Base-by-base conservation (phyloP, 2,329 filamentous ascomycete species). In the Monilinia fructigena region DNA sequence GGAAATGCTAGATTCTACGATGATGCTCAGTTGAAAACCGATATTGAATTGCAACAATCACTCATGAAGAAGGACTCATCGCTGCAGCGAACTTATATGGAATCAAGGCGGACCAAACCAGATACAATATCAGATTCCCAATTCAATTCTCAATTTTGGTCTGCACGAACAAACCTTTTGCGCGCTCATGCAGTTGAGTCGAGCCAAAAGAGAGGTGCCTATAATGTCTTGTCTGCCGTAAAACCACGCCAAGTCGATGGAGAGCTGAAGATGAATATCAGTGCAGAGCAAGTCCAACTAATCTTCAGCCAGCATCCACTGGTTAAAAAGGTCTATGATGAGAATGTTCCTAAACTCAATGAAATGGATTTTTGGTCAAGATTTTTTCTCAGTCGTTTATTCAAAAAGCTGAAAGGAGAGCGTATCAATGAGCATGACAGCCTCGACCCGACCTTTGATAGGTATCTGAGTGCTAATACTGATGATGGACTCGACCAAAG, bases 81-180 rank as follows among this genome's bases (percentile, higher is more conserved):
- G 14, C 82, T 99, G 52, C 86, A 90, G 72, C 87, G 91, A 76
- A 95, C 93, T 54, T 97, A 97, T 76, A 89, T 92, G 80, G 92
- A 97, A 75, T 90, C 92, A 0, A 82, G 93, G 59, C 83, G 86
- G 63, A 90, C 91, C 11, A 97, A 97, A 75, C 93, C 94, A 0
- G 90, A 94, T 10, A 88, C 90, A 2, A 89, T 98, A 68, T 89
- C 89, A 0, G 87, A 90, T 38, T 85, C 86, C 1, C 89, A 93
- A 55, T 97, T 98, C 77, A 93, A 94, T 72, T 83, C 87, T 1
- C 94, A 97, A 76, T 99, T 99, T 79, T 99, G 95, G 95, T 92
- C 92, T 1, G 92, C 92, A 2, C 85, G 96, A 55, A 85, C 93
- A 56, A 92, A 92, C 76, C 81, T 97, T 42, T 83, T 99, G 40